Conservation (phyloP, 495 filamentous ascomycete genomes). For the Penicillium crystallinum region DNA sequence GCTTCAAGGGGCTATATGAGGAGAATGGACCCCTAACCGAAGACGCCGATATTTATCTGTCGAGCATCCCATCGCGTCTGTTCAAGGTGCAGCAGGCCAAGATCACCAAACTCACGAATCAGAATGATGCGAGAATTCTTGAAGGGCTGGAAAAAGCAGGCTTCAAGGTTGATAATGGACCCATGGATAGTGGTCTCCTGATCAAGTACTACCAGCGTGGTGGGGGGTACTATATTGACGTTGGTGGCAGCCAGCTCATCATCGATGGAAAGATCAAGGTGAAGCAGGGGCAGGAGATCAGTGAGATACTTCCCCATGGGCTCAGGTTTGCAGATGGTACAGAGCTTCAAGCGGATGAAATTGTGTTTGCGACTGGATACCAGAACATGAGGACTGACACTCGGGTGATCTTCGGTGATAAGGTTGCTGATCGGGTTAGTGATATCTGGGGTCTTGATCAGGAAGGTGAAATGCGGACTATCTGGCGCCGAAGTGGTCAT, state of each 20-base stretch:
- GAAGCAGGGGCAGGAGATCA: conserved; percentile 64
- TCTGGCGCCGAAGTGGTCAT: conserved; percentile 69
- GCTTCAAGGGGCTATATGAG: conserved; percentile 55
- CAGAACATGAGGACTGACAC: conserved; percentile 66
- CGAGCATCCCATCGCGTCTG: conserved; percentile 50
- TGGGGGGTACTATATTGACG: conserved; percentile 80
- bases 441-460: conserved; percentile 76
- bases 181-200: conserved; percentile 59
- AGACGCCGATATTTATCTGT: conserved; percentile 57
- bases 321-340: conserved; percentile 63
- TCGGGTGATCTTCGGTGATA: conserved; percentile 63
- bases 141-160: conserved; percentile 62
- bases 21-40: conserved; percentile 53
- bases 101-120: conserved; percentile 39
- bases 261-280: conserved; percentile 70
- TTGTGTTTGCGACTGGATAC: conserved; percentile 81
- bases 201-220: conserved; percentile 73
- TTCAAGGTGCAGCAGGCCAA: conserved; percentile 55
- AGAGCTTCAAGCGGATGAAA: conserved; percentile 68
- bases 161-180: conserved; percentile 64
- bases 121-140: conserved; percentile 44
- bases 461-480: conserved; percentile 67
- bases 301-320: conserved; percentile 53
- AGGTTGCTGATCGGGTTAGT: conserved; percentile 57
- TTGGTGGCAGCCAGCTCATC: conserved; percentile 64